phyloP scores from a whole-genome alignment of 2,329 filamentous ascomycete species.

The Aspergillus tamarii region DNA sequence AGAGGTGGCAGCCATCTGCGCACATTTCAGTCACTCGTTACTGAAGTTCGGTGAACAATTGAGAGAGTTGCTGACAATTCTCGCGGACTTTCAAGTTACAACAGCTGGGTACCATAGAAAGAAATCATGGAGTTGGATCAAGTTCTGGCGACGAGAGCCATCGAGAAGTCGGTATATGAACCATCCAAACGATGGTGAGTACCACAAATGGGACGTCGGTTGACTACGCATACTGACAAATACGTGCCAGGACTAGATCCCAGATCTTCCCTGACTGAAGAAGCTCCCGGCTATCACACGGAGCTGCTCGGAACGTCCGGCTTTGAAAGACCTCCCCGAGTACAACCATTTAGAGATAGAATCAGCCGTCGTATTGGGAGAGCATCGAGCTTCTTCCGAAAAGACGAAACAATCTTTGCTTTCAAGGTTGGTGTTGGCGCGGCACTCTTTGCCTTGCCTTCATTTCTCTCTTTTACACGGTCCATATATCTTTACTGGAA shows the following conservation, averaged over 20 bases:
- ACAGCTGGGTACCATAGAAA: conserved; percentile 64
- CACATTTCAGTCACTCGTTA: conserved; percentile 91
- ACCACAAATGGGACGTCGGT: not conserved
- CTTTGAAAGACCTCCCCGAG: not conserved
- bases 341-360: conserved; percentile 17
- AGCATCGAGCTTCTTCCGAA: conserved; percentile 58
- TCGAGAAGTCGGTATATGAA: conserved; percentile 10
- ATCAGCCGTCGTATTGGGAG: conserved; percentile 57
- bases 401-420: conserved; percentile 75
- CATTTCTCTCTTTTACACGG: conserved; percentile 78
- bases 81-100: conserved; percentile 79
- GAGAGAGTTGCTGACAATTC: conserved; percentile 75
- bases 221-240: not conserved
- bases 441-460: conserved; percentile 82
- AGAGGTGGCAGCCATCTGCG: conserved; percentile 95
- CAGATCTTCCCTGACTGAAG: not conserved
- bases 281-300: not conserved
- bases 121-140: conserved; percentile 80
- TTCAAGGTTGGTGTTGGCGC: conserved; percentile 93
- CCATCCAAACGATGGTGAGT: conserved; percentile 5
- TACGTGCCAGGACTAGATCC: not conserved
- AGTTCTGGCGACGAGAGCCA: conserved; percentile 66
- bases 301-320: not conserved
- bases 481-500: conserved; percentile 85
- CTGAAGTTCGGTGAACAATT: conserved; percentile 90